Conservation (phyloP, 75 land plant species). For the Isoetes taiwanensis region DNA sequence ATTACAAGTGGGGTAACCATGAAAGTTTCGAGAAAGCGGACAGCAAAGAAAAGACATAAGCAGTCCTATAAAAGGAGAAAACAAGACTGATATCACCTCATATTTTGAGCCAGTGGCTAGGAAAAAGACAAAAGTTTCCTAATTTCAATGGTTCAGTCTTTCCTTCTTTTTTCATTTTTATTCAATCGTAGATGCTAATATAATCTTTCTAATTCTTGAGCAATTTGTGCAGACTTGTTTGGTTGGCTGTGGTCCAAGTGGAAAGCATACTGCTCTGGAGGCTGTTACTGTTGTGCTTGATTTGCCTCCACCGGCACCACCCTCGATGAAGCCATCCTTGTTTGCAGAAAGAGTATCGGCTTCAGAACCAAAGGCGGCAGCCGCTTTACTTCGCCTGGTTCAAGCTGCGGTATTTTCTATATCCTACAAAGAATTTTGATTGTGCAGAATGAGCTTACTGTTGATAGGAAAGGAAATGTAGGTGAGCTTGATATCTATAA, state of each 20-base stretch:
- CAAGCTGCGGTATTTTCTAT: conserved; percentile 81
- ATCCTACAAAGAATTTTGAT: background rate
- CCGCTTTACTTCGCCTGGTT: conserved; percentile 82
- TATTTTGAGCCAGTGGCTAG: no score
- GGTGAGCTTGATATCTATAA: background rate
- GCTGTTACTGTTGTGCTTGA: conserved; percentile 97
- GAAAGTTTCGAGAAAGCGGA: no score
- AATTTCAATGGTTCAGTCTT: no score
- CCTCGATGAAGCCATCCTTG: conserved; percentile 44
- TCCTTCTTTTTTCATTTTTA: conserved; percentile 1
- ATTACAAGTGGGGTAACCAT: no score
- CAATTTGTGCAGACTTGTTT: conserved; percentile 65
- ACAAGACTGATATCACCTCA: no score
- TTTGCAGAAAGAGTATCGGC: conserved; percentile 66
- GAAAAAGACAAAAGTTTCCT: no score
- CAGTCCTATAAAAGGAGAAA: no score
- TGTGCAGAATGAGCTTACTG: background rate
- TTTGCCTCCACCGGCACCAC: conserved; percentile 93
- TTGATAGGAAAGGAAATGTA: background rate
- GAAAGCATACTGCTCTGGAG: conserved; percentile 95
- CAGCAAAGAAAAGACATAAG: no score
- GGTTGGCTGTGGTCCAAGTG: conserved; percentile 92
- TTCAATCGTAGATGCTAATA: background rate
- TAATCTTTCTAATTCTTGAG: background rate
- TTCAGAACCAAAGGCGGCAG: conserved; percentile 94